These are phyloP conservation scores for Ophiosphaerella narmari DNA, from an alignment of 2,329 filamentous ascomycete genomes.

Conservation along the genomic window DNA sequence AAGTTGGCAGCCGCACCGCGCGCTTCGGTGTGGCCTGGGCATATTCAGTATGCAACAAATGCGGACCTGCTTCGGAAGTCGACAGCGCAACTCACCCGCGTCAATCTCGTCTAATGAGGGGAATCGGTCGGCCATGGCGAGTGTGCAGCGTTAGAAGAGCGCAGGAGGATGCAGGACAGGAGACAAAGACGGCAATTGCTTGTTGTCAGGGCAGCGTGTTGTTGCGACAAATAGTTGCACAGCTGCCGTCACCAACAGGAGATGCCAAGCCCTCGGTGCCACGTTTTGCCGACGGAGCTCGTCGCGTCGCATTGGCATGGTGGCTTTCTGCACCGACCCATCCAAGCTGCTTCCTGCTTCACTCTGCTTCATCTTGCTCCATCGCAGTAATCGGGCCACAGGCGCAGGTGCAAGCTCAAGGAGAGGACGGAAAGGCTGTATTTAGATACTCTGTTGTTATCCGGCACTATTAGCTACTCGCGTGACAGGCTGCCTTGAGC, in stretches of 20 bases:
- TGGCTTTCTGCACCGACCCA: conserved; percentile 10
- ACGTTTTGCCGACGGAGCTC: conserved; percentile 23
- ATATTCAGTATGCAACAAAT: conserved; percentile 23
- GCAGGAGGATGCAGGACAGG: neutral
- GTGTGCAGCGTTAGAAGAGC: conserved; percentile 7
- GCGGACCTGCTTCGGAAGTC: conserved; percentile 25
- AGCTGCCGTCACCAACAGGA: conserved; percentile 16
- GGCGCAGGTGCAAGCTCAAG: conserved; percentile 10
- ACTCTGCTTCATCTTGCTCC: conserved; percentile 17
- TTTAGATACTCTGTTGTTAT: conserved; percentile 7
- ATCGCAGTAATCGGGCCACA: conserved; percentile 21
- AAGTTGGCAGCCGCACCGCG: conserved; percentile 54
- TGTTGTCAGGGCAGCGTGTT: conserved; percentile 20
- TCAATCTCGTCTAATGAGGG: conserved; percentile 59
- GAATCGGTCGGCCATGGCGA: conserved; percentile 56
- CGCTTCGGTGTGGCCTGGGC: conserved; percentile 69
- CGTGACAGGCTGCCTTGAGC: conserved; percentile 24
- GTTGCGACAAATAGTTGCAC: conserved; percentile 16
- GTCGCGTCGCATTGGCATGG: conserved; percentile 26
- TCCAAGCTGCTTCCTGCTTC: neutral
- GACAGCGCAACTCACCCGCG: conserved; percentile 48
- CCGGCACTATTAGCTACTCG: conserved; percentile 16
- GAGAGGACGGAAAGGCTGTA: conserved; percentile 10
- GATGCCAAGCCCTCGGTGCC: conserved; percentile 18
- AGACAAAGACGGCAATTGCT: conserved; percentile 19